phyloP scores from a whole-genome alignment of 176 grass and related monocot species.

The Oryza longistaminata region DNA sequence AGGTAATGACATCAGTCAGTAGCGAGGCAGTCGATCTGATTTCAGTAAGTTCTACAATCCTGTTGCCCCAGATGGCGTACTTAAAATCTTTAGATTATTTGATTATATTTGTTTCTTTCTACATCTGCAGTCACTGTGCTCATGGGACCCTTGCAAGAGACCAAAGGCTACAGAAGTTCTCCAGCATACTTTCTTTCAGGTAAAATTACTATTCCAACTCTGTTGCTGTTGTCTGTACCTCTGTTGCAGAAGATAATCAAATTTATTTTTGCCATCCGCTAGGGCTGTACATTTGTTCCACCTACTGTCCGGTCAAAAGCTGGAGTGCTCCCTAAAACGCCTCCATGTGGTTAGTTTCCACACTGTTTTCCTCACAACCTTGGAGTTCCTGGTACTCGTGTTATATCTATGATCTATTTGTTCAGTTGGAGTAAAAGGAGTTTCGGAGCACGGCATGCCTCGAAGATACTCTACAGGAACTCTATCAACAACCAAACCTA shows the following conservation, averaged over 20 bases:
- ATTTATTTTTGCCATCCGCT: constrained; percentile 28
- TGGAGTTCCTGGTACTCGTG: background rate
- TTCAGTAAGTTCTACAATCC: constrained; percentile 55
- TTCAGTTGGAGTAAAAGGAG: constrained; percentile 60
- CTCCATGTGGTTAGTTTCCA: constrained; percentile 72
- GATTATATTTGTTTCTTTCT: background rate
- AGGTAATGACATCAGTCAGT: constrained; percentile 68
- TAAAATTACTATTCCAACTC: constrained; percentile 12
- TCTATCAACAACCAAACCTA: constrained; percentile 49
- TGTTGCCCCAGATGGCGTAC: constrained; percentile 20
- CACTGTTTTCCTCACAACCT: background rate
- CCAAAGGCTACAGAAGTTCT: constrained; percentile 87
- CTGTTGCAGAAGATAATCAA: constrained; percentile 9
- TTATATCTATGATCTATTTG: constrained; percentile 30
- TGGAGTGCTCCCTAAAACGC: constrained; percentile 62
- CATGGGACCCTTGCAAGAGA: constrained; percentile 92
- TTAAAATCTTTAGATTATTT: background rate
- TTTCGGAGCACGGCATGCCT: constrained; percentile 43
- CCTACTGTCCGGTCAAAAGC: constrained; percentile 60
- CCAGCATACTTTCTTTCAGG: constrained; percentile 89
- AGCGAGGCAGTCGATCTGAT: constrained; percentile 73
- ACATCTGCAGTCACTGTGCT: constrained; percentile 69
- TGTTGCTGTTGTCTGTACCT: constrained; percentile 4
- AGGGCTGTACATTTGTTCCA: constrained; percentile 50
- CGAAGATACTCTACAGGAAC: constrained; percentile 67